A percentile compares a stretch with the other conserved stretches of the same genome.
Evolutionary conservation across 176 grass and related monocot genomes (phyloP).

Genomic region (Musa schizocarpa): DNA sequence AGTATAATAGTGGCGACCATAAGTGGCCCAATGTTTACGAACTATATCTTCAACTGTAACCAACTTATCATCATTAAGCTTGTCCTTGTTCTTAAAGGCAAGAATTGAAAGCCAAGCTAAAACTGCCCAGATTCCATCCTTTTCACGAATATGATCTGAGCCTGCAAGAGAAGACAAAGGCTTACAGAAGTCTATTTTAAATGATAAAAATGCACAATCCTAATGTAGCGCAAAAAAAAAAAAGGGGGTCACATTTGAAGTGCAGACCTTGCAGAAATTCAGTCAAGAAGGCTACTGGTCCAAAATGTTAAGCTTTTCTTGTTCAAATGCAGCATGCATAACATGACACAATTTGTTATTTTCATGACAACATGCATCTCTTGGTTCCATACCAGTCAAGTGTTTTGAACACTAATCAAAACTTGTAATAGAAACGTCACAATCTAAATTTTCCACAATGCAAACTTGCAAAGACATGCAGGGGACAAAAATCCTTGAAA

Average conservation of each 20-base stretch:
- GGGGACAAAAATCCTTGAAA: neutral
- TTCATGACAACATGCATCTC: neutral
- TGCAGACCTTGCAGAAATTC: neutral
- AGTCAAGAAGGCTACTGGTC: neutral
- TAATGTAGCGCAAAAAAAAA: neutral
- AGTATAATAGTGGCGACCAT: slow-evolving; percentile 98
- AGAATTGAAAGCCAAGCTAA: slow-evolving; percentile 97
- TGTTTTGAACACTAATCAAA: too few species aligned
- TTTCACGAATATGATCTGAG: slow-evolving; percentile 98
- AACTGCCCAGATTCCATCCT: slow-evolving; percentile 99
- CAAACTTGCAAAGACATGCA: neutral
- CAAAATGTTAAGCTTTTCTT: neutral
- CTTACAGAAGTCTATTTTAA: too few species aligned
- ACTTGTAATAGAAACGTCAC: neutral
- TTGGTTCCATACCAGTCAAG: neutral
- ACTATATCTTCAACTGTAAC: slow-evolving; percentile 90
- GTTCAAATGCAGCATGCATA: neutral
- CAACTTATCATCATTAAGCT: slow-evolving; percentile 66
- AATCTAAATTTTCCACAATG: neutral
- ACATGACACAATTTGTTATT: neutral
- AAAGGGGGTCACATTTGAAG: neutral
- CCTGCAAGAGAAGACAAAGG: slow-evolving; percentile 32
- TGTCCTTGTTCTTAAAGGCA: slow-evolving; percentile 93
- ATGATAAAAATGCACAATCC: too few species aligned
- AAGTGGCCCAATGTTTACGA: slow-evolving; percentile 77